Evolutionary conservation across 148 eudicot species (phyloP).

Genomic region (Persicaria tinctoria): DNA sequence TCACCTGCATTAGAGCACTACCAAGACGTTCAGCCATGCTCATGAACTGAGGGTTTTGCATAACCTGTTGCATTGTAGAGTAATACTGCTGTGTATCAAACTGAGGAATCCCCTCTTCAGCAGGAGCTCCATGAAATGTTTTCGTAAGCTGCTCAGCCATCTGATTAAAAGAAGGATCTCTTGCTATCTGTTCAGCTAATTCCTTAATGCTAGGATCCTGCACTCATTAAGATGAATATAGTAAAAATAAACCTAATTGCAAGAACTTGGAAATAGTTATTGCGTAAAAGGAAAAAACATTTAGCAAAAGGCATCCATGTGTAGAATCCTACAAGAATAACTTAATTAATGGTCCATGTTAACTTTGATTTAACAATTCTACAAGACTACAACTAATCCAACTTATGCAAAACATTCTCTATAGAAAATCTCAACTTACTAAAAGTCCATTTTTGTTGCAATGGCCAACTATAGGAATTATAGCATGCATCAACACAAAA

Average conservation of each 20-base stretch:
- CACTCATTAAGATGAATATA: not conserved
- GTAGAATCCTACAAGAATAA: too few relatives aligned
- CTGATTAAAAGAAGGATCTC: constrained; percentile 65
- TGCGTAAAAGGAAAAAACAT: not conserved
- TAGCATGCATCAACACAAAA: not conserved
- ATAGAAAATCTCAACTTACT: not conserved
- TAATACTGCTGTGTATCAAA: constrained; percentile 81
- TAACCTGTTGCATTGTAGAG: constrained; percentile 88
- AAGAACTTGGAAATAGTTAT: not conserved
- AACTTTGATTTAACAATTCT: not conserved
- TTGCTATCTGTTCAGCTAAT: constrained; percentile 67
- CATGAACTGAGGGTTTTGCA: constrained; percentile 97
- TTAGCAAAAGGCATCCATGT: not conserved
- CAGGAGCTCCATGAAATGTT: constrained; percentile 49
- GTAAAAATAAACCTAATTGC: not conserved
- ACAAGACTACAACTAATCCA: not conserved
- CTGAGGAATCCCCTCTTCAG: constrained; percentile 56
- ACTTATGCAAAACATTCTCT: not conserved
- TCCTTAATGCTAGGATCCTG: constrained; percentile 81
- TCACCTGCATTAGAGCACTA: constrained; percentile 85
- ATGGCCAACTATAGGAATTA: not conserved
- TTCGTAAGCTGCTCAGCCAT: constrained; percentile 76
- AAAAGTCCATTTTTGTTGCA: not conserved
- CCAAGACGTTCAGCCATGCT: constrained; percentile 97
- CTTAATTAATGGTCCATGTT: too few relatives aligned